phyloP scores from a whole-genome alignment of 192 early-diverging fungal genomes.

The Linnemannia schmuckeri region DNA sequence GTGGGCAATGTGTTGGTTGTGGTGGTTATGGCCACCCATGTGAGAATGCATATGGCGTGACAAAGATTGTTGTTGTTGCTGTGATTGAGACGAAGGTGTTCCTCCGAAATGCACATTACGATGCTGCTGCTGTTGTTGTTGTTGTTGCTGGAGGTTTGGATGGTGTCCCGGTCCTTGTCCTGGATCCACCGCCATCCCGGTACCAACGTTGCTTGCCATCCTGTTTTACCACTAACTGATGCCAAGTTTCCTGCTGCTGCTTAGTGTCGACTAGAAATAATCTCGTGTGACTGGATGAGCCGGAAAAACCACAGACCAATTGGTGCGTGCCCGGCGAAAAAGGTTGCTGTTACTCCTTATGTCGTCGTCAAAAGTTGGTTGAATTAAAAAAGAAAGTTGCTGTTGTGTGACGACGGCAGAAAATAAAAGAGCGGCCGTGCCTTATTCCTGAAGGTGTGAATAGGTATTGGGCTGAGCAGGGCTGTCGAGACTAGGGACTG shows the following conservation, averaged over 20 bases:
- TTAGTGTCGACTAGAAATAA: not conserved
- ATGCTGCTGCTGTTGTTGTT: conserved; percentile 4
- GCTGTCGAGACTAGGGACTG: no score
- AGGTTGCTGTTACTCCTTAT: not conserved
- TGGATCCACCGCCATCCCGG: not conserved
- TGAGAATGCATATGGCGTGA: conserved; percentile 9
- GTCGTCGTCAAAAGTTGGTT: not conserved
- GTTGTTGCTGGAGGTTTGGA: not conserved
- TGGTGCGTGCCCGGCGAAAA: no score
- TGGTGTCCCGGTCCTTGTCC: conserved; percentile 18
- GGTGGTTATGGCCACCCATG: not conserved
- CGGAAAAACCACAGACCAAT: no score
- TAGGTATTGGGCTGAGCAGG: no score
- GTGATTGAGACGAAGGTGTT: conserved; percentile 24
- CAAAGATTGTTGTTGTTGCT: not conserved
- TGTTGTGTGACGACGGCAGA: not conserved
- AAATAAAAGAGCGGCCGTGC: no score
- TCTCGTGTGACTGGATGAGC: not conserved
- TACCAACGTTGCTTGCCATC: conserved; percentile 41
- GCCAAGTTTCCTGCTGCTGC: not conserved
- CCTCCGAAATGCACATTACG: conserved; percentile 40
- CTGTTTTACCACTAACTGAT: not conserved
- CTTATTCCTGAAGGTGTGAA: no score
- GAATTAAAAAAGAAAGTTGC: not conserved
- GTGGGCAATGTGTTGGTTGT: conserved; percentile 10